phyloP scores from a whole-genome alignment of 805 yeast species.

The Kodamaea jinghongensis region DNA sequence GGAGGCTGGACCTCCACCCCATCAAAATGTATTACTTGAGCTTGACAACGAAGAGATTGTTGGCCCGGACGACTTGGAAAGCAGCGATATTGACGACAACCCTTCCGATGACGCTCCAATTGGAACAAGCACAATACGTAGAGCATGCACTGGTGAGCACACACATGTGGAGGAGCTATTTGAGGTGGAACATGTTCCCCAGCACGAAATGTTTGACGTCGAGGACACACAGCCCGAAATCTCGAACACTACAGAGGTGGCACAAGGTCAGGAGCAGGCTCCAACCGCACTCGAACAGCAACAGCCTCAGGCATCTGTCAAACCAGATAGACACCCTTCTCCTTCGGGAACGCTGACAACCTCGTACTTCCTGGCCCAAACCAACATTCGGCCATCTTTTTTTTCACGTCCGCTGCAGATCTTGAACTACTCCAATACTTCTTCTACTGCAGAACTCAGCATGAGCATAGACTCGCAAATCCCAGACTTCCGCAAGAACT shows the following conservation, averaged over 20 bases:
- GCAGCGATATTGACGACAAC: neutral
- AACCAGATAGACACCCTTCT: no score
- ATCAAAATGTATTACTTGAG: neutral
- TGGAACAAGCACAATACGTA: constrained; percentile 1
- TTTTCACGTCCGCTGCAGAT: constrained; percentile 27
- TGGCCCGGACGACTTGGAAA: neutral
- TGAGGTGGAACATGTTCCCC: constrained; percentile 1
- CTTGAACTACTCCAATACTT: constrained; percentile 15
- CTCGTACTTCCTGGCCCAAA: constrained; percentile 16
- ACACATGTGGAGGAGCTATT: neutral
- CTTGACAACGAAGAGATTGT: neutral
- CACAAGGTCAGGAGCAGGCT: no score
- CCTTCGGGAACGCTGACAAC: constrained; percentile 1
- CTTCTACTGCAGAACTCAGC: constrained; percentile 14
- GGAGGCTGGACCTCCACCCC: constrained; percentile 1
- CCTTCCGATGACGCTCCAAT: neutral
- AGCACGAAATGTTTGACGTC: no score
- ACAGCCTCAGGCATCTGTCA: no score
- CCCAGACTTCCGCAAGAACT: no score
- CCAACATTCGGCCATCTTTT: constrained; percentile 10
- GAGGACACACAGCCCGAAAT: no score
- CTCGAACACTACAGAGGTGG: no score
- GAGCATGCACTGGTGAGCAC: neutral
- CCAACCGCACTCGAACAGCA: no score
- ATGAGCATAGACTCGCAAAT: constrained; percentile 17